Conservation (phyloP, 495 filamentous ascomycete species). For the Articulospora tetracladia region DNA sequence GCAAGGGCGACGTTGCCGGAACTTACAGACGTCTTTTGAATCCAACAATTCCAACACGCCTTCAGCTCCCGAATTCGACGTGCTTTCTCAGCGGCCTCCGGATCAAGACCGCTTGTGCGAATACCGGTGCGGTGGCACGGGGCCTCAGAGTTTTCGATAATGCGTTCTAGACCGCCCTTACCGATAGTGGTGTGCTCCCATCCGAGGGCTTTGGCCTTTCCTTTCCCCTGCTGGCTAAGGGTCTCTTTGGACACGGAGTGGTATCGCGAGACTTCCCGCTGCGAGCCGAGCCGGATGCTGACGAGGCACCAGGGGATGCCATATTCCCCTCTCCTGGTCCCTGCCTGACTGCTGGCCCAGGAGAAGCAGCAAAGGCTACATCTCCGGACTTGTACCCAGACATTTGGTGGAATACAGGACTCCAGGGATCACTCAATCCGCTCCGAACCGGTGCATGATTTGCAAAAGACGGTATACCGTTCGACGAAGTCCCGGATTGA, state of each 20-base stretch:
- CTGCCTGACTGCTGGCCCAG: not conserved
- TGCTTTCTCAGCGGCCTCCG: slow-evolving; percentile 14
- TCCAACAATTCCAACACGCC: slow-evolving; percentile 25
- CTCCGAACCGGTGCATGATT: not conserved
- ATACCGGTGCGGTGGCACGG: not conserved
- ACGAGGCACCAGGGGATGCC: not conserved
- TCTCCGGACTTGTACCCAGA: not conserved
- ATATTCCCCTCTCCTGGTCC: not conserved
- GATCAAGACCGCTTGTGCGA: slow-evolving; percentile 11
- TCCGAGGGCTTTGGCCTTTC: not conserved
- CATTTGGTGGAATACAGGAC: slow-evolving; percentile 1
- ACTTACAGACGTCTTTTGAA: slow-evolving; percentile 18
- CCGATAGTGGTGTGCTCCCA: slow-evolving; percentile 10
- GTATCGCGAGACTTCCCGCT: not conserved
- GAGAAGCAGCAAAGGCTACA: slow-evolving; percentile 11
- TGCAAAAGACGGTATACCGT: not conserved
- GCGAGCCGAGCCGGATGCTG: not conserved
- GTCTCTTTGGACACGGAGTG: not conserved
- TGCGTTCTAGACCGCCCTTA: slow-evolving; percentile 1
- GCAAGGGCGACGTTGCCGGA: not conserved
- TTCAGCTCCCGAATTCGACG: slow-evolving; percentile 5
- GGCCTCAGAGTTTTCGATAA: not conserved
- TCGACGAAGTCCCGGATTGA: not conserved
- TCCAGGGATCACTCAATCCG: slow-evolving; percentile 6
- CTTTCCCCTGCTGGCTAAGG: slow-evolving; percentile 1